Percentiles rank a stretch among this genome's conserved stretches.
These are phyloP conservation scores for Dalechampia spathulata DNA, from an alignment of 441 rosid species.

Conservation along the genomic window DNA sequence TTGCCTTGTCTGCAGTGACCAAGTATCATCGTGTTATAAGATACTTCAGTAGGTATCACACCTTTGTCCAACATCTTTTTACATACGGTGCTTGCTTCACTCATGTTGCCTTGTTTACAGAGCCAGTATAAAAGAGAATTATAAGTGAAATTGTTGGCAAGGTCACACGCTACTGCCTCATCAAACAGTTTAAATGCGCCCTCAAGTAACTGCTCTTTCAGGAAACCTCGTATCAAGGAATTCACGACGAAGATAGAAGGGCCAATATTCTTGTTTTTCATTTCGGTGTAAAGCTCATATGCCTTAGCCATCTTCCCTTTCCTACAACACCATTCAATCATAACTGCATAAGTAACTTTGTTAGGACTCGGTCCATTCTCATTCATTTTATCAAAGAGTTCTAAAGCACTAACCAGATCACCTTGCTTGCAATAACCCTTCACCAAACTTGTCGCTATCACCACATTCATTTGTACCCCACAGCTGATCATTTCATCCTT, in stretches of 20 bases:
- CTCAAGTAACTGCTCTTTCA: slow-evolving; percentile 33
- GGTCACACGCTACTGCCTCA: slow-evolving; percentile 37
- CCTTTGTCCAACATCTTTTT: slow-evolving; percentile 43
- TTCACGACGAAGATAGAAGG: slow-evolving; percentile 40
- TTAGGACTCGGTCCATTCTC: slow-evolving; percentile 48
- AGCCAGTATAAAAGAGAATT: slow-evolving; percentile 40
- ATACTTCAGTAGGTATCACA: slow-evolving; percentile 36
- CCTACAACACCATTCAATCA: slow-evolving; percentile 59
- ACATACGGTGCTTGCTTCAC: slow-evolving; percentile 46
- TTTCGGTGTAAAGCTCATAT: slow-evolving; percentile 38
- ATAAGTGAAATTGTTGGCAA: slow-evolving; percentile 41
- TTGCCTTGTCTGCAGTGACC: slow-evolving; percentile 40
- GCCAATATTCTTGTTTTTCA: slow-evolving; percentile 38
- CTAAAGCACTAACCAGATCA: slow-evolving; percentile 42
- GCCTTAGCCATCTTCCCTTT: slow-evolving; percentile 43
- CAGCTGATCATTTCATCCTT: slow-evolving; percentile 67
- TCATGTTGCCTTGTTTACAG: slow-evolving; percentile 39
- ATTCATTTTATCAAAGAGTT: slow-evolving; percentile 41
- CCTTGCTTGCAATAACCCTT: slow-evolving; percentile 48
- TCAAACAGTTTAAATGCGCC: slow-evolving; percentile 36
- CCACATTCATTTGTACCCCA: slow-evolving; percentile 45
- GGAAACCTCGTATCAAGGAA: slow-evolving; percentile 46
- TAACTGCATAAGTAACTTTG: slow-evolving; percentile 49
- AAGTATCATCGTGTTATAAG: slow-evolving; percentile 58
- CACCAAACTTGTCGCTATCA: slow-evolving; percentile 56